Base-by-base conservation (phyloP, 257 asterid species). In the Solanum ahanhuiri region DNA sequence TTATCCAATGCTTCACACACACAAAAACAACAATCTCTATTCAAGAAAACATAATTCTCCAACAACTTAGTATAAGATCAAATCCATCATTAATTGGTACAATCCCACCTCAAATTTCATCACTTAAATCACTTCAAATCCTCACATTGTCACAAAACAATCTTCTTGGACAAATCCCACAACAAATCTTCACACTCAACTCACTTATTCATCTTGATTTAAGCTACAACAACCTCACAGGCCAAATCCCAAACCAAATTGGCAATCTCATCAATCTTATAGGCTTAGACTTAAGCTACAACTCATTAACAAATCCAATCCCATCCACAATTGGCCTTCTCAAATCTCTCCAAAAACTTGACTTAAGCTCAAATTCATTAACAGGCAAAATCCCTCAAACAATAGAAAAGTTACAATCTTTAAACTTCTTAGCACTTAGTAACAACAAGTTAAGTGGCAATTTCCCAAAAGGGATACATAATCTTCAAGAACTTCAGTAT, bases 131-230 rank as follows among this genome's bases (percentile, higher is more conserved):
- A 6, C 98, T 95, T 25, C 94, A 93, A 86, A 91, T 95, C 85
- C 96, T 95, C 88, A 94, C 98, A 71, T 86, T 95, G 90, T 93
- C 98, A 3, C 97, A 94, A 41, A 95, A 95, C 95, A 79, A n/a
- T 81, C 90, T 95, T 2, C 60, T 89, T 7, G 98, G 97, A 0
- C 35, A 28, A 63, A 89, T 95, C 85, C 98, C 97, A 1, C 87
- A n/a, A 14, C 87, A 86, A 72, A 86, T 94, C 73, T 92, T 93
- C 88, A 72, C 83, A 23, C 63, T 93, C 81, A 83, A 64, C 86
- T 88, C 94, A 41, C 95, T 95, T 17, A 34, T 94, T 1, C 98
- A 94, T 88, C 93, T 95, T 79, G 98, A 95, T 84, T 83, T 95
- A 79, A 95, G 98, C 92, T 95, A 95, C 72, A 95, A 95, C 91